Percentiles rank a stretch among this genome's conserved stretches.
Evolutionary conservation across 768 basidiomycete genomes (phyloP).

Genomic region (Tulasnella calospora): DNA sequence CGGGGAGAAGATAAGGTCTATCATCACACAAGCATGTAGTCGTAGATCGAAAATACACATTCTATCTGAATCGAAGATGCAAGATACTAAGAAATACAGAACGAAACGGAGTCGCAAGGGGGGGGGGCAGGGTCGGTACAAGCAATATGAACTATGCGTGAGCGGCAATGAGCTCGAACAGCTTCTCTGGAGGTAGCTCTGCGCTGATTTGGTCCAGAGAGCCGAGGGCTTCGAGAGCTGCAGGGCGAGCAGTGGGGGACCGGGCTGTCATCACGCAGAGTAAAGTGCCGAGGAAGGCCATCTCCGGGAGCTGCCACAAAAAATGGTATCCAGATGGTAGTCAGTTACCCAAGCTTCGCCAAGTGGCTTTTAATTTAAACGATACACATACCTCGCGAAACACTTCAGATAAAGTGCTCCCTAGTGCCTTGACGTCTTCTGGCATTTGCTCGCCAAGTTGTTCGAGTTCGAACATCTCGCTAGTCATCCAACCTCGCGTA

Average conservation of each 20-base stretch:
- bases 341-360: not conserved
- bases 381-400: conserved; percentile 5
- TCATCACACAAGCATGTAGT: not conserved
- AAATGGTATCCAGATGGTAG: not conserved
- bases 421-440: conserved; percentile 16
- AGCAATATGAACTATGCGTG: not conserved
- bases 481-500: not conserved
- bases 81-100: not conserved
- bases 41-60: not conserved
- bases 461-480: not conserved
- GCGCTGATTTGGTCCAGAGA: conserved; percentile 11
- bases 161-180: conserved; percentile 13
- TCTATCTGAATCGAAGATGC: not conserved
- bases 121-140: too few species aligned
- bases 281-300: conserved; percentile 11
- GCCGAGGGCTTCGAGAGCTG: conserved; percentile 14
- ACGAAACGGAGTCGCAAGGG: not conserved
- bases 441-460: not conserved
- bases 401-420: conserved; percentile 3
- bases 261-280: conserved; percentile 17
- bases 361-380: not conserved
- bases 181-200: conserved; percentile 5
- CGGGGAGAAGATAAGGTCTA: not conserved
- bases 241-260: not conserved
- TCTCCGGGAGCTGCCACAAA: not conserved